Base-by-base conservation (phyloP, 1,284 basidiomycete species). In the Pholiota adiposa region DNA sequence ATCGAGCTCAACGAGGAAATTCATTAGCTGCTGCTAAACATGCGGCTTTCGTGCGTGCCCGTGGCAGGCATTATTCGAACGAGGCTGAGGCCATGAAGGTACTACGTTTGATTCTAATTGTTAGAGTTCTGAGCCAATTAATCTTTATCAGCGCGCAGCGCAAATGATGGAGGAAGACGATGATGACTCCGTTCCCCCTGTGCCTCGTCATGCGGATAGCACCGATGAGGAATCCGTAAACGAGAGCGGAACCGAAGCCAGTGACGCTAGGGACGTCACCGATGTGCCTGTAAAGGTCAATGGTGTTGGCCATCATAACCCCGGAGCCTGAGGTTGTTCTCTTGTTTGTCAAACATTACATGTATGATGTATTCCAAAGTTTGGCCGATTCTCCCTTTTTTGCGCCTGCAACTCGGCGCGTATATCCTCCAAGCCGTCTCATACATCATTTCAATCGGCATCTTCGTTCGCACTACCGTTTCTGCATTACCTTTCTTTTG, bases 51-150 rank as follows among this genome's bases (percentile, higher is more conserved):
- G 80, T 94, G 58, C 85, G 86, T 67, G 93, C 92, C 58, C 84
- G 93, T 36, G 91, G 90, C 56, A 80, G 88, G 59, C 94, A 96
- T 73, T 96, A 96, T 70, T 93, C 92, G 2, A 94, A 95, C 58
- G 94, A 96, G 74, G 94, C 93, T 1, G 92, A 94, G 70, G 94
- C 93, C 33, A 94, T 96, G 92, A 93, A 93, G 86, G 90, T 89
- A 69, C 52, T 73, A 60, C 40, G 12, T 50, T 18, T 54, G 16
- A 16, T 25, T 18, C 16, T 23, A 0, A n/a, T 21, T 46, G 49
- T 27, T 55, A 49, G 8, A 54, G 38, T 54, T 46, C 36, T 38
- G 54, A 51, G 18, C 41, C 34, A 31, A 11, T 38, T 29, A 21
- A 27, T 33, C 19, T 19, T 33, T 48, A 33, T 59, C 71, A 92